Conservation (phyloP, 306 rosid species). For the Oxytropis ochrocephala region DNA sequence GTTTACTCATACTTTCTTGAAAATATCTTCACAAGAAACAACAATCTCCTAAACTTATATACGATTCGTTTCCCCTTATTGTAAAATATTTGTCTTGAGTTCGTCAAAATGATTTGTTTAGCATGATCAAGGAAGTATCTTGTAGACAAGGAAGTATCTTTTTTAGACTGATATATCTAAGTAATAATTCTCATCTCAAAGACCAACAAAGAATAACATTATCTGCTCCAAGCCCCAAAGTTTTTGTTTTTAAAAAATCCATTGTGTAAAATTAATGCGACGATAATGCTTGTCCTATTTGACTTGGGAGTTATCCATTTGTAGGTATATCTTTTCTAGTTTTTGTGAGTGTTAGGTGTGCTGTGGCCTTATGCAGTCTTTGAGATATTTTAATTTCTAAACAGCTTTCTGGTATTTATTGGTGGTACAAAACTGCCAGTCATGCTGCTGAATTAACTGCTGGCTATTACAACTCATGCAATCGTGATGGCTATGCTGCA, state of each 20-base stretch:
- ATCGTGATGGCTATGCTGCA: constrained; percentile 90
- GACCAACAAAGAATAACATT: too few relatives aligned
- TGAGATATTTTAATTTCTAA: constrained; percentile 49
- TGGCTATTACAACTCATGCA: constrained; percentile 86
- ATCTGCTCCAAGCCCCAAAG: neutral
- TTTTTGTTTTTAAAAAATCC: neutral
- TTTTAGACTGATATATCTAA: neutral
- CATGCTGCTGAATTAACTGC: constrained; percentile 96
- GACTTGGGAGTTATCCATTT: constrained; percentile 9
- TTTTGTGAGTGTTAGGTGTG: neutral
- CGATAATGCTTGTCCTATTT: neutral
- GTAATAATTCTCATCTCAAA: neutral
- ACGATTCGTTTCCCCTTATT: neutral
- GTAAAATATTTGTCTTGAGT: neutral
- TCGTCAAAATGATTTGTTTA: constrained; percentile 3
- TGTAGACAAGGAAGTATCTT: neutral
- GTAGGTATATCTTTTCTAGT: neutral
- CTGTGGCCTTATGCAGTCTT: constrained; percentile 33
- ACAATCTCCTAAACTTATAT: neutral
- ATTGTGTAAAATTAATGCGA: neutral
- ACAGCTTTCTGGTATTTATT: constrained; percentile 87
- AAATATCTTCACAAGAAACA: neutral
- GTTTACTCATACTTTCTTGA: neutral
- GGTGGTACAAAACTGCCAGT: constrained; percentile 95
- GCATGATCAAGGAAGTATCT: neutral